Evolutionary conservation across 1,284 basidiomycete genomes (phyloP), one percentile per base, ranked within the genome.

Genomic region (Ceratobasidium sp.): DNA sequence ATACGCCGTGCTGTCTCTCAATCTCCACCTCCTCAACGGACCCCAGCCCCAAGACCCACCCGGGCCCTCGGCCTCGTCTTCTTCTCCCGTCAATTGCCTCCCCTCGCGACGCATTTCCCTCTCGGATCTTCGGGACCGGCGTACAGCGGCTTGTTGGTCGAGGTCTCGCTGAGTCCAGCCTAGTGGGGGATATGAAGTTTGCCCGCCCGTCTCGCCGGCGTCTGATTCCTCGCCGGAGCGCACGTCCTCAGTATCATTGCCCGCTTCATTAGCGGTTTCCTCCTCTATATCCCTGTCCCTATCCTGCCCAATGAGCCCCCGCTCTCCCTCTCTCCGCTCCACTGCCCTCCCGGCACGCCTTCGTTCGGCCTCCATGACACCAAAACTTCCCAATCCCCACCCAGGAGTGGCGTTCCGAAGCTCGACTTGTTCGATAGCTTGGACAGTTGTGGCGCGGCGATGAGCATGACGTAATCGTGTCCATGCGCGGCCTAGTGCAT

Each of bases 381-480:
- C 87, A 75, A 87, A 91, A 69, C 85, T 86, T 1, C 91, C 90
- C 35, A 92, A 78, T 0, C 88, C 88, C 90, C 90, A 92, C 0
- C 87, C 87, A 20, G 81, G 17, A 72, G 74, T 20, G 74, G 75
- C 27, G 70, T 47, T 82, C 20, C 90, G 83, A 25, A 86, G 81
- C 74, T 87, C 85, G 1, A 82, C 83, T 4, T 85, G 84, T 75
- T 90, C 89, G 4, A 81, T 81, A 3, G 87, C 88, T 73, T 90
- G 89, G 58, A 82, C 79, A 6, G 87, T 84, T 3, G 87, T 86
- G 1, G 91, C 91, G 0, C 83, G 80, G 31, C 86, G 78, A 76
- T 92, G 90, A 17, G 85, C 89, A 40, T 84, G 83, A 1, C 89
- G 83, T 15, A 91, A 76, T 7, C 81, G 82, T 4, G 81, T 79